Conservation (phyloP, 768 basidiomycete genomes). For the Tulasnella sp. region DNA sequence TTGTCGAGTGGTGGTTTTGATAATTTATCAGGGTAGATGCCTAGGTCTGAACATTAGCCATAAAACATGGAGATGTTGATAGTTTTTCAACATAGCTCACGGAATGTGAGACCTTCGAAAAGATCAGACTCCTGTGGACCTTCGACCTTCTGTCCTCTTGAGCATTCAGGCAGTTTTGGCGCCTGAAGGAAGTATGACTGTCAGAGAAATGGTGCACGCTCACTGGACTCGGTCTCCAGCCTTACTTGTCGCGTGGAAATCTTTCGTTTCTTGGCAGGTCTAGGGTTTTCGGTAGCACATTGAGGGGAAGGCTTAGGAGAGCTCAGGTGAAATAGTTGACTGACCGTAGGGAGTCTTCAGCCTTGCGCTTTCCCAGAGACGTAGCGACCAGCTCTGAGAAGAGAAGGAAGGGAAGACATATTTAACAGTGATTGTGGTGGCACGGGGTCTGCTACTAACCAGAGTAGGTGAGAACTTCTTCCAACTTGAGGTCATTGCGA, state of each 20-base stretch:
- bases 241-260: background rate
- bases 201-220: constrained; percentile 37
- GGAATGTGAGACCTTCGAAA: constrained; percentile 67
- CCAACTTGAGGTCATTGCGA: constrained; percentile 61
- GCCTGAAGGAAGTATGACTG: constrained; percentile 7
- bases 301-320: too few relatives aligned
- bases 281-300: too few relatives aligned
- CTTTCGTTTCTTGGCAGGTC: constrained; percentile 5
- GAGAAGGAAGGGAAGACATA: background rate
- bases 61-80: background rate
- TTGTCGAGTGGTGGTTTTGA: constrained; percentile 17
- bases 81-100: constrained; percentile 36
- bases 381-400: constrained; percentile 13
- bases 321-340: background rate
- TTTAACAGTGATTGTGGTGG: background rate
- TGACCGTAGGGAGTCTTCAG: background rate
- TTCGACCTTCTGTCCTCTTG: background rate
- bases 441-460: constrained; percentile 32
- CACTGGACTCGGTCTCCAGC: too few relatives aligned
- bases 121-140: constrained; percentile 37
- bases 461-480: constrained; percentile 62
- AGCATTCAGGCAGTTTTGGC: background rate
- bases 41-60: background rate
- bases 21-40: constrained; percentile 6
- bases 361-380: constrained; percentile 14